Conservation (phyloP, 139 green algal species). For the Picochlorum sp. region DNA sequence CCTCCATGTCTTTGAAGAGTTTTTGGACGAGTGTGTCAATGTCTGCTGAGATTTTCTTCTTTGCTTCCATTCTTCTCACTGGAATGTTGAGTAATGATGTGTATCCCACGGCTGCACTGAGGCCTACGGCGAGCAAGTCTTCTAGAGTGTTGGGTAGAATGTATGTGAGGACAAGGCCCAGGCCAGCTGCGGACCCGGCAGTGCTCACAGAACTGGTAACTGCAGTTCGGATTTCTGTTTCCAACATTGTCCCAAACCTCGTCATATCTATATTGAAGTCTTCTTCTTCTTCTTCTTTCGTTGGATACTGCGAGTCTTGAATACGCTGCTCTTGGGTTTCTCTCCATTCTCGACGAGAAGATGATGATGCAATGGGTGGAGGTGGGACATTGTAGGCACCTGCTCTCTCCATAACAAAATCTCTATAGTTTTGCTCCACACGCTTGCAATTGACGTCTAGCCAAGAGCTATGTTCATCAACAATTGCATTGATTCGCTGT, state of each 20-base stretch:
- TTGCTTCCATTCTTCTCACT: conserved; percentile 65
- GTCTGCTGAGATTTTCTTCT: conserved; percentile 62
- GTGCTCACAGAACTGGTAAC: conserved; percentile 57
- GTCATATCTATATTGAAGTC: conserved; percentile 34
- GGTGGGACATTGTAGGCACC: conserved; percentile 13
- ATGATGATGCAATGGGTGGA: too few species aligned
- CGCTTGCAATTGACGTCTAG: conserved; percentile 61
- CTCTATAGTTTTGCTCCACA: conserved; percentile 60
- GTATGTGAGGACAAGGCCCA: conserved; percentile 47
- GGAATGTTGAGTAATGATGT: conserved; percentile 76
- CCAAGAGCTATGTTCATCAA: conserved; percentile 66
- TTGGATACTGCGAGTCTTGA: too few species aligned
- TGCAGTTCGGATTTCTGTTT: conserved; percentile 72
- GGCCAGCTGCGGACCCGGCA: conserved; percentile 39
- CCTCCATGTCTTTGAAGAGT: conserved; percentile 30
- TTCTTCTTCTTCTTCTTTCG: not conserved
- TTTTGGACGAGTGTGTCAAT: conserved; percentile 44
- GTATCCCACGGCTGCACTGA: conserved; percentile 56
- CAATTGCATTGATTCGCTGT: conserved; percentile 21
- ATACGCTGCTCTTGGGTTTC: not conserved
- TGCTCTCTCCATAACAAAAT: conserved; percentile 19
- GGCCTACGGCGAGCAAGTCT: conserved; percentile 63
- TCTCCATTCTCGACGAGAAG: conserved; percentile 12
- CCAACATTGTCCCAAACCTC: conserved; percentile 49
- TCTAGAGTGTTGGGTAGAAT: conserved; percentile 63